Base-by-base conservation (phyloP, 352 stramenopile species). In the Pythium myriotylum region DNA sequence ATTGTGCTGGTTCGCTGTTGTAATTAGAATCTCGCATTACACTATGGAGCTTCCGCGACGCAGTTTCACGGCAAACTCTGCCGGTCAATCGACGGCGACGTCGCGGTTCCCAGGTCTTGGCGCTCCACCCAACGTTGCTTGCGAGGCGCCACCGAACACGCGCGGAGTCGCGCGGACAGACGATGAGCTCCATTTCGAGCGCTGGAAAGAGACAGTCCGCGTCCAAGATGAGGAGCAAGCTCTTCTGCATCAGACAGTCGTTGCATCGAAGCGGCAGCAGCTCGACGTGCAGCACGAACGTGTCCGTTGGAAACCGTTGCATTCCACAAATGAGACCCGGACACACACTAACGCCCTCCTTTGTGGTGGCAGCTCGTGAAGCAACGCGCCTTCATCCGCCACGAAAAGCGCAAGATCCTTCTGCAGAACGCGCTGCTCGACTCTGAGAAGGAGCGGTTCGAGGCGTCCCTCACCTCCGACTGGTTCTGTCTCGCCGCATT, bases 401-500 rank as follows among this genome's bases (percentile, higher is more conserved):
- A 87, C 45, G 83, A 94, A 51, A 88, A 84, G 42, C 82, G 83
- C 48, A 91, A 91, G 53, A 63, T 94, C 22, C 51, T 92, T 53
- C 70, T 94, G 0, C 76, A 89, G 53, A 79, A 91, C 41, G 85
- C 85, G 40, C 64, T 94, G 37, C 73, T 94, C 29, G 60, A 88
- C 29, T 89, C 81, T 2, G 85, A 94, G 39, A 74, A 79, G 20
- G 80, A 92, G 70, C 82, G 85, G 0, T 92, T 88, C 51, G 75
- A 84, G 17, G 85, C 82, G 17, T 91, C 83, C 17, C 67, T 86
- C 2, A 73, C 67, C 5, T 85, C 79, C 27, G 83, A 94, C 53
- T 94, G 85, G 83, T 92, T 94, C 53, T 92, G 83, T 59, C 56
- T 74, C 4, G 37, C 61, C 2, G 69, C 70, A n/a, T 92, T 92